Evolutionary conservation across 2,329 filamentous ascomycete species (phyloP), one percentile per base, ranked within the genome.

Genomic region (Neophaeococcomyces aloes): DNA sequence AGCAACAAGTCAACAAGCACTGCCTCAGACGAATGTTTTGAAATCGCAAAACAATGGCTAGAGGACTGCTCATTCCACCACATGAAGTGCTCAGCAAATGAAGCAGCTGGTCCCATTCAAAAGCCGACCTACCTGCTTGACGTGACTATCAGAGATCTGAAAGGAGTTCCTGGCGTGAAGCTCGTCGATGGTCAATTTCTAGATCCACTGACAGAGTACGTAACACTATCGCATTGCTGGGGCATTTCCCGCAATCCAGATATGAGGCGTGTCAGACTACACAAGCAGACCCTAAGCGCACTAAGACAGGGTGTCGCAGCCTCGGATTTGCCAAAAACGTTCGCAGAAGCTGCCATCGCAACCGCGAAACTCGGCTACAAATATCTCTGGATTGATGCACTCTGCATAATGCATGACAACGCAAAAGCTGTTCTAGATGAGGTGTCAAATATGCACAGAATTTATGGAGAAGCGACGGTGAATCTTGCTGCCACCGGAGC

Each of bases 351-450:
- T 7, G 52, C 50, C 11, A 35, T 47, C 7, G 41, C 46, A 18
- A 45, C 48, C 15, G 49, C 49, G n/a, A 44, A 40, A 25, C 46
- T 56, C 2, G 53, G 53, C 10, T 54, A 51, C 31, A 44, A 48
- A 21, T 56, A 56, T 39, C 47, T 56, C 4, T 56, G 54, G 54
- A 53, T 56, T 18, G 54, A 56, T 38, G 52, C 54, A 21, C 45
- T 56, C 23, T 56, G 54, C 33, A 56, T 56, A 32, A 52, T 55
- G 49, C 54, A 56, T 14, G 53, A 55, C 37, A 52, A 45, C 23
- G 51, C 53, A 42, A 25, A 44, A 25, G 49, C 46, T 7, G 51
- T 53, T 17, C 44, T 55, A 17, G 41, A 47, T 4, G 54, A 55
- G 27, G 48, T 54, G 23, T 35, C 35, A 27, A 48, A 52, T 42